A percentile compares a stretch with the other conserved stretches of the same genome.
Evolutionary conservation across 2,329 filamentous ascomycete genomes (phyloP).

Genomic region (Diaporthe nobilis): DNA sequence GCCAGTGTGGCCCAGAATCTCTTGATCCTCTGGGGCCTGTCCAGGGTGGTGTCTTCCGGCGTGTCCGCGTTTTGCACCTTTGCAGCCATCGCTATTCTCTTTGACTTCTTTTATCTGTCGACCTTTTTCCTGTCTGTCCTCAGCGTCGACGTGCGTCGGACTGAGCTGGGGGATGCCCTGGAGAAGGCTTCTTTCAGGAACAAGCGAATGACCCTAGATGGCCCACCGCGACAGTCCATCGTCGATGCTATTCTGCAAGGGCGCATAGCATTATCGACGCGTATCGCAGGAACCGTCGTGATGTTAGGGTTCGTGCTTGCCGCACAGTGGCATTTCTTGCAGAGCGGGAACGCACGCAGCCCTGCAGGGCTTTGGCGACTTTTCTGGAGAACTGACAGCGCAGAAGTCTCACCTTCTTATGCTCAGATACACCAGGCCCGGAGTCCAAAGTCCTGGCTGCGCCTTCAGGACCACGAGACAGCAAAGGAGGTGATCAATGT

Average conservation of each 20-base stretch:
- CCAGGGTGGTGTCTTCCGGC: slow-evolving; percentile 76
- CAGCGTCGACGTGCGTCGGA: slow-evolving; percentile 82
- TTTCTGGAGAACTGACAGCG: slow-evolving; percentile 48
- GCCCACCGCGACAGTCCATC: slow-evolving; percentile 65
- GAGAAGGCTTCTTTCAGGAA: slow-evolving; percentile 66
- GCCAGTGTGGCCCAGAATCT: slow-evolving; percentile 79
- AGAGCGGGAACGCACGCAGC: slow-evolving; percentile 49
- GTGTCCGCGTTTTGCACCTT: slow-evolving; percentile 84
- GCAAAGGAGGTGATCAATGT: slow-evolving; percentile 83
- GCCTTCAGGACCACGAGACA: slow-evolving; percentile 83
- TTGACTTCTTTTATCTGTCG: slow-evolving; percentile 83
- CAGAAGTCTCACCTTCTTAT: slow-evolving; percentile 55
- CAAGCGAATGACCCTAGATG: slow-evolving; percentile 48
- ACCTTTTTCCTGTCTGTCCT: slow-evolving; percentile 86
- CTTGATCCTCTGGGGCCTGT: slow-evolving; percentile 75
- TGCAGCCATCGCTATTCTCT: slow-evolving; percentile 79
- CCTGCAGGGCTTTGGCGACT: slow-evolving; percentile 47
- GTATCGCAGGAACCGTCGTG: slow-evolving; percentile 81
- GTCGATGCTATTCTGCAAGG: slow-evolving; percentile 73
- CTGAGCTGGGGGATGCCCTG: slow-evolving; percentile 81
- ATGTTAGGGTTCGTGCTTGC: slow-evolving; percentile 80
- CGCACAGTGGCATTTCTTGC: slow-evolving; percentile 84
- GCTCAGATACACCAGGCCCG: slow-evolving; percentile 80
- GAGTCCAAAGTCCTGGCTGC: slow-evolving; percentile 82
- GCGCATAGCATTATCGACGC: slow-evolving; percentile 77